Evolutionary conservation across 768 basidiomycete species (phyloP).

Genomic region (Termitomyces sp.): DNA sequence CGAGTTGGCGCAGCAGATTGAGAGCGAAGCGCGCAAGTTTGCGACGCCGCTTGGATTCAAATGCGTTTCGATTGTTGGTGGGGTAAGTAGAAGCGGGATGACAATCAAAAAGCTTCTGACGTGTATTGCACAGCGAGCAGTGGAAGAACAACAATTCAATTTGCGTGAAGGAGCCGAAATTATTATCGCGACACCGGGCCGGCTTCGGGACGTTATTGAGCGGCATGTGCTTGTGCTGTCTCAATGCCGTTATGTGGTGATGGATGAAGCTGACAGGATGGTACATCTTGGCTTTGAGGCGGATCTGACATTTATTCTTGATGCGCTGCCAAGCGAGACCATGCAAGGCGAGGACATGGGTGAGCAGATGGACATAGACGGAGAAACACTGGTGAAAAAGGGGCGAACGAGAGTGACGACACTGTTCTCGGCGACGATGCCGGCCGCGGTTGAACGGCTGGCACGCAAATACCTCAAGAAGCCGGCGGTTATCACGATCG

Average conservation of each 20-base stretch:
- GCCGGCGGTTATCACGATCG: slow-evolving; percentile 95
- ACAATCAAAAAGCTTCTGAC: slow-evolving; percentile 5
- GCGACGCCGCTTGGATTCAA: slow-evolving; percentile 85
- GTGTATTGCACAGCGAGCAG: slow-evolving; percentile 52
- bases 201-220: slow-evolving; percentile 96
- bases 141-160: slow-evolving; percentile 98
- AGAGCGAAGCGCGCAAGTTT: slow-evolving; percentile 88
- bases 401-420: slow-evolving; percentile 90
- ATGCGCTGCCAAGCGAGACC: slow-evolving; percentile 81
- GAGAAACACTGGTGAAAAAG: slow-evolving; percentile 59
- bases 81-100: slow-evolving; percentile 46
- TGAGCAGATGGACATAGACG: slow-evolving; percentile 77
- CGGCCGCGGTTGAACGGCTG: slow-evolving; percentile 90
- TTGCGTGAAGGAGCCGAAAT: slow-evolving; percentile 98
- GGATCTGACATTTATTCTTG: slow-evolving; percentile 91
- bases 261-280: slow-evolving; percentile 99
- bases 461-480: slow-evolving; percentile 90
- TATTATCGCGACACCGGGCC: slow-evolving; percentile 97
- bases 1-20: slow-evolving; percentile 97
- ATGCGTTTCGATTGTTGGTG: slow-evolving; percentile 98
- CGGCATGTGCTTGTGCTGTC: slow-evolving; percentile 91
- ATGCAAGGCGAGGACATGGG: slow-evolving; percentile 82
- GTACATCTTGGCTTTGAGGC: slow-evolving; percentile 96
- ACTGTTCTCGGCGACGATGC: slow-evolving; percentile 98
- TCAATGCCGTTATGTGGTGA: slow-evolving; percentile 97